Evolutionary conservation across 1,139 yeast genomes (phyloP), one percentile per base, ranked within the genome.

Genomic region (Kodamaea sp.): DNA sequence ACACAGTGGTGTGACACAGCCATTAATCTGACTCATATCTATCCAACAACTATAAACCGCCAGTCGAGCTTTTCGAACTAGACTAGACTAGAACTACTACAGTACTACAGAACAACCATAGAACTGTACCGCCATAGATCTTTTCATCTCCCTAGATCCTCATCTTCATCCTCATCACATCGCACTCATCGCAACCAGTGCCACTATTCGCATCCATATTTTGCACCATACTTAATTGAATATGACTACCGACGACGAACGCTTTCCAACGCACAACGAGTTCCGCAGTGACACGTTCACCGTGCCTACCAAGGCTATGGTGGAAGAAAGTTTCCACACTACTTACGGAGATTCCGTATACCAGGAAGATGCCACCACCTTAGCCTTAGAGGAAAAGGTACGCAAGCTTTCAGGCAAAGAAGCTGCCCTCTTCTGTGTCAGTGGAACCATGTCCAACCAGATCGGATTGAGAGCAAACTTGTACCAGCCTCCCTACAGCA

Each of bases 271-370:
- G 19, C 59, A 56, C 51, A 78, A 78, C 50, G 85, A 79, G 51
- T 80, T 84, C 57, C 76, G 92, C 57, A 80, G 92, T 56, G 97
- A 90, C 57, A 90, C 97, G 2, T 89, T 90, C 76, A 90, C 97
- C 8, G 87, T 88, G 9, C 97, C 97, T 23, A 83, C 96, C 3
- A 71, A 70, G 37, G 67, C 78, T 32, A 89, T 90, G 96, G 56
- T 82, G 31, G 68, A 70, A 38, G 82, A 87, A 26, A 36, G 39
- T 24, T 28, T 40, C 19, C 28, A 37, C 9, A 34, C 47, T 27
- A 61, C 47, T 15, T 41, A 38, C 15, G 76, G 76, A 3, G 76
- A 70, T 44, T 55, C 74, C 1, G 76, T 70, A 3, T 69, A 70
- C 49, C 59, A 67, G 39, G 76, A 70, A 46, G 76, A 70, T 43